A percentile compares a stretch with the other conserved stretches of the same genome.
Conservation (phyloP, 1,139 yeast genomes). For the Diutina ranongensis region DNA sequence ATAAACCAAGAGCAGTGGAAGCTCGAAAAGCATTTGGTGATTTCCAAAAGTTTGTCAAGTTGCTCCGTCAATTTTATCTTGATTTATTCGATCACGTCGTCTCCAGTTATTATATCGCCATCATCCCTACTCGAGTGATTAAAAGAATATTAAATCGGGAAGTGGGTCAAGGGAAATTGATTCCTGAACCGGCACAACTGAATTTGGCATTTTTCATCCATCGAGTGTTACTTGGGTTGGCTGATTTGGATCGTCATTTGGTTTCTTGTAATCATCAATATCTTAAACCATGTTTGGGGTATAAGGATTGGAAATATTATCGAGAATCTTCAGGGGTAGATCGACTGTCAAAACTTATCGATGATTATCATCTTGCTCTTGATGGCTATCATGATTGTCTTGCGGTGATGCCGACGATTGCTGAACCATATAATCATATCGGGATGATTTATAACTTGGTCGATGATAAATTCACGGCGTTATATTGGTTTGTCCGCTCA, state of each 20-base stretch:
- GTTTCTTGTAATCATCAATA: constrained; percentile 32
- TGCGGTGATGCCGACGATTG: constrained; percentile 47
- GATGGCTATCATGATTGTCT: constrained; percentile 43
- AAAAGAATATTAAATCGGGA: not conserved
- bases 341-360: constrained; percentile 18
- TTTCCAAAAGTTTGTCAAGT: constrained; percentile 36
- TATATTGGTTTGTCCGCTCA: constrained; percentile 46
- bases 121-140: not conserved
- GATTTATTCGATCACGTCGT: constrained; percentile 29
- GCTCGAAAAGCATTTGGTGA: constrained; percentile 42
- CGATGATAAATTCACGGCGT: constrained; percentile 23
- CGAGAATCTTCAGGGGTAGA: constrained; percentile 24
- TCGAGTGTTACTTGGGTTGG: constrained; percentile 43
- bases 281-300: constrained; percentile 25
- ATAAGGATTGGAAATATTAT: constrained; percentile 14
- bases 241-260: constrained; percentile 50
- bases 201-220: constrained; percentile 11
- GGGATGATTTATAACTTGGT: constrained; percentile 41
- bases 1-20: constrained; percentile 35
- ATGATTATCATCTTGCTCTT: constrained; percentile 8
- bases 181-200: not conserved
- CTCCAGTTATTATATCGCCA: not conserved
- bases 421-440: constrained; percentile 55
- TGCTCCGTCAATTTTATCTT: constrained; percentile 35
- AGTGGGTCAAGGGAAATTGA: not conserved